phyloP scores from a whole-genome alignment of 1,284 basidiomycete species.

The Farysia itapuensis region DNA sequence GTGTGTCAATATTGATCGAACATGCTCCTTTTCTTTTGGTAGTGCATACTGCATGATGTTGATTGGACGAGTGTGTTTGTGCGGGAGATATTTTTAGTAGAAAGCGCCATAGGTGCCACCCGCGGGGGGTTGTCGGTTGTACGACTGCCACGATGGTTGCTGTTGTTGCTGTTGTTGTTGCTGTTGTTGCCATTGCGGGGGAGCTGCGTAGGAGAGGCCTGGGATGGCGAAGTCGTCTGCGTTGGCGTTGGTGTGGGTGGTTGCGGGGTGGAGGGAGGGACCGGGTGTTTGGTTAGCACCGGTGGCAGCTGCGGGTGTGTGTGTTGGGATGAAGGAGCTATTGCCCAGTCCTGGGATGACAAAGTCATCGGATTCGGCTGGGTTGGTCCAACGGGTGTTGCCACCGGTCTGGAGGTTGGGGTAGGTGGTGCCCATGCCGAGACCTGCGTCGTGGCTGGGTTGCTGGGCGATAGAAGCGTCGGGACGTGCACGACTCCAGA shows the following conservation, averaged over 20 bases:
- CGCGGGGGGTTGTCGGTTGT: background rate
- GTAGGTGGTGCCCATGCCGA: background rate
- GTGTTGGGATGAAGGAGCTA: background rate
- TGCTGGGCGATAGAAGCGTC: conserved; percentile 60
- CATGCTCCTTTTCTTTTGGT: too few relatives aligned
- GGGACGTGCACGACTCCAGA: conserved; percentile 87
- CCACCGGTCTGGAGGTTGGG: background rate
- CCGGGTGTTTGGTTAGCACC: background rate
- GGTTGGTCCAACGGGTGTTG: too few relatives aligned
- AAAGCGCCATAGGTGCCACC: conserved; percentile 28
- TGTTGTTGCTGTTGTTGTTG: conserved; percentile 2
- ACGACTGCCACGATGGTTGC: background rate
- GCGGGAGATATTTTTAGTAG: too few relatives aligned
- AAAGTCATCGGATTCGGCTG: conserved; percentile 3
- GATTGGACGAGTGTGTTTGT: too few relatives aligned
- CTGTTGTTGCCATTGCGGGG: conserved; percentile 1
- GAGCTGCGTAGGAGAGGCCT: conserved; percentile 2
- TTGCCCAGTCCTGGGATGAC: conserved; percentile 15
- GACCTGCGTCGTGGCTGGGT: background rate
- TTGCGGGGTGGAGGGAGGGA: background rate
- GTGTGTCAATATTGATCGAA: too few relatives aligned
- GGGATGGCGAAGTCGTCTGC: background rate
- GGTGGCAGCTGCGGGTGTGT: too few relatives aligned
- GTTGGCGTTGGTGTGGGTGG: background rate
- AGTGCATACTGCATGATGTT: too few relatives aligned